A percentile compares a stretch with the other conserved stretches of the same genome.
Evolutionary conservation across 805 yeast species (phyloP).

Genomic region (Cyberlindnera maclurae): DNA sequence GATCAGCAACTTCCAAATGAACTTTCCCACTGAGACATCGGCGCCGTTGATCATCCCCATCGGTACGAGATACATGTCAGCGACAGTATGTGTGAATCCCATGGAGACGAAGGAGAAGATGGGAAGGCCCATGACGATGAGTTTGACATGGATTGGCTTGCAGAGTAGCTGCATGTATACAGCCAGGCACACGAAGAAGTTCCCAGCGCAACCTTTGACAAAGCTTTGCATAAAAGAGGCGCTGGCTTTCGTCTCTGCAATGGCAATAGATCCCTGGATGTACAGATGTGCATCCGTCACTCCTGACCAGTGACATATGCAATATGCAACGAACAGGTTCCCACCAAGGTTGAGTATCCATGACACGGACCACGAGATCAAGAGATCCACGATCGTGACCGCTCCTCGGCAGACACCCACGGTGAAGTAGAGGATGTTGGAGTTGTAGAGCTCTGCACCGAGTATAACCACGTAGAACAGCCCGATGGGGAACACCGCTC

Average conservation of each 20-base stretch:
- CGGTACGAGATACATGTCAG: slow-evolving; percentile 68
- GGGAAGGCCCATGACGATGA: slow-evolving; percentile 56
- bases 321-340: slow-evolving; percentile 56
- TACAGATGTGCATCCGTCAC: slow-evolving; percentile 35
- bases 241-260: slow-evolving; percentile 37
- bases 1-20: slow-evolving; percentile 65
- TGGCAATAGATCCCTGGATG: slow-evolving; percentile 39
- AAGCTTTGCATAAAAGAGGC: slow-evolving; percentile 55
- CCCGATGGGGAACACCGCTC: slow-evolving; percentile 61
- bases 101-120: slow-evolving; percentile 70
- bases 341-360: slow-evolving; percentile 62
- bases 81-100: slow-evolving; percentile 77
- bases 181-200: slow-evolving; percentile 70
- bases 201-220: slow-evolving; percentile 68
- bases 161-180: slow-evolving; percentile 73
- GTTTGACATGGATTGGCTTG: slow-evolving; percentile 72
- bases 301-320: slow-evolving; percentile 53
- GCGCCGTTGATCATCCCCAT: slow-evolving; percentile 66
- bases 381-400: slow-evolving; percentile 53
- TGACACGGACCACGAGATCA: slow-evolving; percentile 60
- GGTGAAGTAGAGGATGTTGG: slow-evolving; percentile 64
- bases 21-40: slow-evolving; percentile 51
- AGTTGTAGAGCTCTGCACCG: slow-evolving; percentile 74
- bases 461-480: slow-evolving; percentile 64
- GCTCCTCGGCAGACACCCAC: slow-evolving; percentile 68